These are phyloP conservation scores for Nemania serpens DNA, from an alignment of 2,329 filamentous ascomycete species.

Conservation along the genomic window DNA sequence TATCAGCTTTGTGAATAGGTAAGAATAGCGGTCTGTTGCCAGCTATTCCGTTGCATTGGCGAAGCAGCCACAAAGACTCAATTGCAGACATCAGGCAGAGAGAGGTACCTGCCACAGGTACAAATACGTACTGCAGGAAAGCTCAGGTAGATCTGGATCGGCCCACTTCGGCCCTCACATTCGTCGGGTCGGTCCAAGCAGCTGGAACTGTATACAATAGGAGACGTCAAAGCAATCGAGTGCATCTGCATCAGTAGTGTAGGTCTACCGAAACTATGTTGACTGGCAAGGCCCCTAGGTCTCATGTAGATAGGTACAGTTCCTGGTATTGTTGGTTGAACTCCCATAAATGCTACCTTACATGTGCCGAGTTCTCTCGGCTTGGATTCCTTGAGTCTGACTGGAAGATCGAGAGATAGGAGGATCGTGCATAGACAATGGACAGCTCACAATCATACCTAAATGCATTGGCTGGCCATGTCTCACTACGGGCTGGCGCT, in stretches of 20 bases:
- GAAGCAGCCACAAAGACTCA: no score
- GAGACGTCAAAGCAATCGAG: background rate
- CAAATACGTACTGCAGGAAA: no score
- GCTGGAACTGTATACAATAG: slow-evolving; percentile 13
- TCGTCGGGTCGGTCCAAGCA: slow-evolving; percentile 4
- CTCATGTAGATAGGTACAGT: no score
- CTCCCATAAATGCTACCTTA: no score
- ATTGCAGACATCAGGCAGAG: no score
- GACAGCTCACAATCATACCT: background rate
- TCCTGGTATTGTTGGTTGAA: no score
- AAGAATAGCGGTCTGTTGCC: no score
- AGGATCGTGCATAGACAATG: background rate
- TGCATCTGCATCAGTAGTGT: background rate
- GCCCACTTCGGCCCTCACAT: background rate
- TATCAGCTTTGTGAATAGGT: no score
- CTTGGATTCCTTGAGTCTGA: background rate
- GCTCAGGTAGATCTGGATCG: background rate
- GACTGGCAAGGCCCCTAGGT: background rate
- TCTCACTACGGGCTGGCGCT: background rate
- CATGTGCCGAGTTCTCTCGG: no score
- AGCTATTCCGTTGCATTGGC: no score
- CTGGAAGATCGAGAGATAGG: background rate
- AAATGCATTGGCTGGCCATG: background rate
- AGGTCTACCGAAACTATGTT: background rate
- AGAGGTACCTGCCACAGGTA: no score